Base-by-base conservation (phyloP, 495 filamentous ascomycete species). In the Bombardia bombarda region DNA sequence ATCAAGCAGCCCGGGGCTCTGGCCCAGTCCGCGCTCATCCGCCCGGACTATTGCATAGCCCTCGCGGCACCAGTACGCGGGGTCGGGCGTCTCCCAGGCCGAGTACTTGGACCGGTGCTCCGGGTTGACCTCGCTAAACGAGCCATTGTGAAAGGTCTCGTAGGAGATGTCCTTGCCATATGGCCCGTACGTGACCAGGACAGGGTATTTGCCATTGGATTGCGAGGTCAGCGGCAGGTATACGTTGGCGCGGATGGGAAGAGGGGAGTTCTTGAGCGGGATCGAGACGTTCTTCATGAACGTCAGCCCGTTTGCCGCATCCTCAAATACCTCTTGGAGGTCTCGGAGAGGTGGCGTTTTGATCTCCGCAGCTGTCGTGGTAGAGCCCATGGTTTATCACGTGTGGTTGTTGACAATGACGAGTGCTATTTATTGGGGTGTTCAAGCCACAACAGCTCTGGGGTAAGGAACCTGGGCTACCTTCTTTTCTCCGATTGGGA, bases 81-180 rank as follows among this genome's bases (percentile, higher is more conserved):
- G 79, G 43, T 80, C 76, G 2, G 78, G 79, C 0, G 78, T 81
- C 52, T 82, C 78, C 79, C 79, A 83, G 0, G 72, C 70, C 0
- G 79, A 82, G 45, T 81, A 73, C 38, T 73, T 32, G 1, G 61
- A 65, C 7, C 48, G 43, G 32, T 76, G 70, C 32, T 61, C 61
- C 3, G 66, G 64, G 50, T 75, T 75, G 3, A 76, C 50, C 38
- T 76, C 66, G 19, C 43, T 21, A 26, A 70, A 75, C 24, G 59
- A 65, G 9, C 45, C 38, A 0, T 57, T 34, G 41, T 63, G 59
- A 53, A 80, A 77, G 56, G 56, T 61, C 17, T 51, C 43, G 52
- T 76, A 78, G 24, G 59, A 65, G 9, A 75, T 70, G 52, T 83
- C 79, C 48, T 85, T 83, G 9, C 79, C 81, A 49, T 85, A 85